Base-by-base conservation (phyloP, 148 eudicot genomes). In the Persicaria tinctoria region DNA sequence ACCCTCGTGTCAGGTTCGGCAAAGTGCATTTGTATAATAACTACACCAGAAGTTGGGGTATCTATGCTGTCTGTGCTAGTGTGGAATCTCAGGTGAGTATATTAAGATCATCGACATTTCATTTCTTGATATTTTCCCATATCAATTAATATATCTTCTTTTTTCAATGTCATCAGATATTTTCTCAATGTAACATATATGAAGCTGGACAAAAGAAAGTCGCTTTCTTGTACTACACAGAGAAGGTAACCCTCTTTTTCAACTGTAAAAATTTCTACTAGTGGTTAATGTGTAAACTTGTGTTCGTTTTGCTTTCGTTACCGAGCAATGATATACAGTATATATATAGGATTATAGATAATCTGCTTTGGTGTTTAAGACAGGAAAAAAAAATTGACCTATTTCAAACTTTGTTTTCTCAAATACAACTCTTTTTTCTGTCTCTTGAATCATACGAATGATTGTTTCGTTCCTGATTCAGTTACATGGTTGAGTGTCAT, bases 11-110 rank as follows among this genome's bases (percentile, higher is more conserved):
- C 72, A 84, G 97, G 77, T 95, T 85, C 68, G 97, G 89, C 66
- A 95, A 89, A 83, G 97, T 95, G 45, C 99, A 95, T 84, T 76
- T 95, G 56, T 95, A 89, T 76, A 92, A 95, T 79, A 95, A 95
- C 46, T 95, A 90, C 83, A 95, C 97, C 68, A 87, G 94, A 75
- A 76, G 86, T 73, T 95, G 99, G 98, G 97, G 87, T 45, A 81
- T 95, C 68, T 95, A 95, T 85, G 97, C 97, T 76, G 91, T 95
- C 50, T 95, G 99, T 72, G 90, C 91, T 49, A 92, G 99, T 78
- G 99, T 95, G 50, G 97, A 95, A 79, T 84, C 97, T 73, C 96
- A 92, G 96, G 99, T 95, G 53, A 6, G 70, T 46, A 45, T 63
- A 57, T 32, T 53, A 48, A 32, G 46, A 46, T 50, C 11, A 23